These are phyloP conservation scores for Botrytis fragariae DNA, from an alignment of 2,329 filamentous ascomycete genomes.

Conservation along the genomic window DNA sequence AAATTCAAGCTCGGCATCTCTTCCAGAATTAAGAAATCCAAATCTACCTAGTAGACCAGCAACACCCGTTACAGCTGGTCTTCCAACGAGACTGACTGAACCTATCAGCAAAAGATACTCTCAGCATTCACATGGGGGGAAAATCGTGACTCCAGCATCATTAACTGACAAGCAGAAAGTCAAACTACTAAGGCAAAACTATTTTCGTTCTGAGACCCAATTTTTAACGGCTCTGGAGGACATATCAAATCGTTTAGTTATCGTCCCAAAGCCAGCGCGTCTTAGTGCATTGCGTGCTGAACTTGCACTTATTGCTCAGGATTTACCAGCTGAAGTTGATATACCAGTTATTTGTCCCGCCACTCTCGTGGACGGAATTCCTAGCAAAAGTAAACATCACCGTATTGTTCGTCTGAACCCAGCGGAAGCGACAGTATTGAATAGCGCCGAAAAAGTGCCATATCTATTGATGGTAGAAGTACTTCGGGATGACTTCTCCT, in stretches of 20 bases:
- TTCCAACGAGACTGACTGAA: constrained; percentile 48
- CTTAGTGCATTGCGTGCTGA: constrained; percentile 79
- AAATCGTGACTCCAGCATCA: constrained; percentile 58
- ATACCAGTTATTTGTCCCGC: constrained; percentile 80
- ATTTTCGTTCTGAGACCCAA: constrained; percentile 78
- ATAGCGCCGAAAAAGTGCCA: constrained; percentile 83
- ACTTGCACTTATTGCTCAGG: constrained; percentile 75
- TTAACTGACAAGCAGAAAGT: constrained; percentile 65
- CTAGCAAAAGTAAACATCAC: constrained; percentile 74
- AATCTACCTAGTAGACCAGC: constrained; percentile 51
- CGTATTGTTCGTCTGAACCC: constrained; percentile 81
- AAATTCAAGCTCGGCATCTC: constrained; percentile 62
- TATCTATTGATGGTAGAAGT: constrained; percentile 85
- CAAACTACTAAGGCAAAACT: constrained; percentile 73
- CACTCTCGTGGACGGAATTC: constrained; percentile 68
- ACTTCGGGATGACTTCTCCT: constrained; percentile 76
- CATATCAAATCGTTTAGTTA: constrained; percentile 80
- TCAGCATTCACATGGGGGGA: constrained; percentile 47
- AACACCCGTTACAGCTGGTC: constrained; percentile 57
- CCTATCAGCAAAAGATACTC: constrained; percentile 54
- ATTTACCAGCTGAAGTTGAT: constrained; percentile 79
- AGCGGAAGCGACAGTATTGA: constrained; percentile 78
- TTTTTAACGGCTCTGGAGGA: constrained; percentile 78
- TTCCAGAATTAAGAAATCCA: constrained; percentile 59
- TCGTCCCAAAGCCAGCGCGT: constrained; percentile 77